Conservation (phyloP, 768 basidiomycete genomes). For the Amanita thiersii region DNA sequence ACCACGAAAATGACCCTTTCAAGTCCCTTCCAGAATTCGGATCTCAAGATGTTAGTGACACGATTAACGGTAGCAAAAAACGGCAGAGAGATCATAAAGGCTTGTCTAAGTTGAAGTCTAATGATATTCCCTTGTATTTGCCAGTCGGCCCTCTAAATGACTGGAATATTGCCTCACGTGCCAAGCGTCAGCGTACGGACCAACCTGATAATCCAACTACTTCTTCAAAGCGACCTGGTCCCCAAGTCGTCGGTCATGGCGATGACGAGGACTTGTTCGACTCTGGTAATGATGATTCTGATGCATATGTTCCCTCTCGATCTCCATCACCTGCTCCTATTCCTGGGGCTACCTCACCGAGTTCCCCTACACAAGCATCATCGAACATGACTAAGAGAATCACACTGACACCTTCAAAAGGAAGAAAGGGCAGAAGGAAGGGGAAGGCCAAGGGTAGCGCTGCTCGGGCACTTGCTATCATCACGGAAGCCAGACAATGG, state of each 20-base stretch:
- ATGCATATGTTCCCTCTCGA: conserved; percentile 21
- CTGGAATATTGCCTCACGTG: neutral
- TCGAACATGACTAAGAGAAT: conserved; percentile 6
- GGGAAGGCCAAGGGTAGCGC: conserved; percentile 27
- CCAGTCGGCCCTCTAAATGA: neutral
- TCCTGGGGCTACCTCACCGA: conserved; percentile 8
- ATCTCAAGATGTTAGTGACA: no score
- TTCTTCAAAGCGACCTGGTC: no score
- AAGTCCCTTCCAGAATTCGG: no score
- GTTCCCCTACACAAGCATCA: conserved; percentile 4
- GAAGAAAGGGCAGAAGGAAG: conserved; percentile 14
- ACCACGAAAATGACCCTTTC: no score
- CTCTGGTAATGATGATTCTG: conserved; percentile 21
- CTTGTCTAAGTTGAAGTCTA: no score
- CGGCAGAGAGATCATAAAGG: neutral
- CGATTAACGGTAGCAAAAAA: no score
- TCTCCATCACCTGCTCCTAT: conserved; percentile 15
- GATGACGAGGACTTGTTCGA: conserved; percentile 17
- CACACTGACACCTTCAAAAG: conserved; percentile 12
- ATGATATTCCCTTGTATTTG: neutral
- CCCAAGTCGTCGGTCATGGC: neutral
- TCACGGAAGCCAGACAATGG: conserved; percentile 15
- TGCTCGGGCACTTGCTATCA: conserved; percentile 23
- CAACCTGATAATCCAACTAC: neutral
- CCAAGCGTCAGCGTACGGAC: conserved; percentile 5